A percentile compares a stretch with the other conserved stretches of the same genome.
These are phyloP conservation scores for Leccinum fibrillosum DNA, from an alignment of 768 basidiomycete species.

Conservation along the genomic window DNA sequence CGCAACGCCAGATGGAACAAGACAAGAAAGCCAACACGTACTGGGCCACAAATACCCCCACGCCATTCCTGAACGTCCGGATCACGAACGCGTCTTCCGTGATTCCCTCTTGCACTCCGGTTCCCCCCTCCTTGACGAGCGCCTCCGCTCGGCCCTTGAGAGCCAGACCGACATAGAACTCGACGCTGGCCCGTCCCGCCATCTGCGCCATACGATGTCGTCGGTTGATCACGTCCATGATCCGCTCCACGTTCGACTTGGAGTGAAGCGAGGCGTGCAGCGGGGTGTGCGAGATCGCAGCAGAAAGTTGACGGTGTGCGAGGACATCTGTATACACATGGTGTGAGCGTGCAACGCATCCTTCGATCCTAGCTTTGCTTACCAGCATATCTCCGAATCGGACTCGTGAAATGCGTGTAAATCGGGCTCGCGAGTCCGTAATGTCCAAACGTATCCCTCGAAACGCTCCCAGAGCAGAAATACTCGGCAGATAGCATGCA, in stretches of 20 bases:
- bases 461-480: constrained; percentile 93
- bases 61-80: constrained; percentile 88
- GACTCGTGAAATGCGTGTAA: constrained; percentile 98
- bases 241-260: constrained; percentile 81
- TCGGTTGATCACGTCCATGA: constrained; percentile 82
- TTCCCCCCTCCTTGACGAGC: constrained; percentile 28
- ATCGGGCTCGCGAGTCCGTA: constrained; percentile 97
- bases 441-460: constrained; percentile 89
- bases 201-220: constrained; percentile 97
- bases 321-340: constrained; percentile 68
- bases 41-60: constrained; percentile 96
- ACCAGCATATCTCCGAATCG: constrained; percentile 95
- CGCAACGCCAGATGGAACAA: neutral
- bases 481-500: constrained; percentile 99
- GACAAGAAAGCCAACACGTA: constrained; percentile 41
- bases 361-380: neutral
- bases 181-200: constrained; percentile 94
- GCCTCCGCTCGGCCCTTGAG: constrained; percentile 61
- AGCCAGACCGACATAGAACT: constrained; percentile 95
- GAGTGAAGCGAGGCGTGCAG: constrained; percentile 88
- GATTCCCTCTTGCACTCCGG: constrained; percentile 37
- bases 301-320: constrained; percentile 88
- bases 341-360: neutral
- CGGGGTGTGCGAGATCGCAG: constrained; percentile 79
- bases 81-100: constrained; percentile 90